These are phyloP conservation scores for Shiraia sp. DNA, from an alignment of 2,329 filamentous ascomycete genomes.

Conservation along the genomic window DNA sequence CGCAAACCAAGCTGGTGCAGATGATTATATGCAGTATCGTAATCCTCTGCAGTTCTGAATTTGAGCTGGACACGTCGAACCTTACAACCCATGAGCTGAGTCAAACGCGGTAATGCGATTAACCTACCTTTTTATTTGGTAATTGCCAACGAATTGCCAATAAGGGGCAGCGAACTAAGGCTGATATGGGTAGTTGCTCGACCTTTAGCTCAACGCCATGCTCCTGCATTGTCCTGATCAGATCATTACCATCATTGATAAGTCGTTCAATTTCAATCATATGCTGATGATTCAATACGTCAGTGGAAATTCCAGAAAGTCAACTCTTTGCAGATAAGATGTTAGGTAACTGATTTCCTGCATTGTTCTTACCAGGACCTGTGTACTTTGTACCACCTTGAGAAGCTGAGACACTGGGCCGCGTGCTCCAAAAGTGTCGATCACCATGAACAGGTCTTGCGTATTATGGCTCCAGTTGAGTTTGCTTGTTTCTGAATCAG, in stretches of 20 bases:
- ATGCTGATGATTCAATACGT: slow-evolving; percentile 22
- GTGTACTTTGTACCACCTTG: slow-evolving; percentile 47
- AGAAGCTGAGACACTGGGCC: slow-evolving; percentile 35
- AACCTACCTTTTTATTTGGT: slow-evolving; percentile 40
- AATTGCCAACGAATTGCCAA: slow-evolving; percentile 49
- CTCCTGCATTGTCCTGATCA: slow-evolving; percentile 23
- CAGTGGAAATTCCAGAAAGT: background rate
- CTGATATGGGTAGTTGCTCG: slow-evolving; percentile 52
- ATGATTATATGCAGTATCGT: slow-evolving; percentile 35
- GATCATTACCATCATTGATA: slow-evolving; percentile 19
- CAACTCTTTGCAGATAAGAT: background rate
- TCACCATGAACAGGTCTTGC: slow-evolving; percentile 34
- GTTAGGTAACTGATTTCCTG: background rate
- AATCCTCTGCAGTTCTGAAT: slow-evolving; percentile 46
- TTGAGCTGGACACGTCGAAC: slow-evolving; percentile 51
- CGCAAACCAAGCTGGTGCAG: slow-evolving; percentile 39
- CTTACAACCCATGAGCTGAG: slow-evolving; percentile 29
- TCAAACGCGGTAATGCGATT: background rate
- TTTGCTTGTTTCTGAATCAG: slow-evolving; percentile 24
- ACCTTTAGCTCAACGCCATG: slow-evolving; percentile 32
- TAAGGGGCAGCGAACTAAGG: slow-evolving; percentile 44
- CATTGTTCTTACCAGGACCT: slow-evolving; percentile 46
- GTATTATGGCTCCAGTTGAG: slow-evolving; percentile 44
- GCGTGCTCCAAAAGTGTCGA: slow-evolving; percentile 36
- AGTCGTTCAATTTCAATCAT: slow-evolving; percentile 29